A percentile compares a stretch with the other conserved stretches of the same genome.
phyloP scores from a whole-genome alignment of 2,329 filamentous ascomycete genomes.

The Phialophora expanda region DNA sequence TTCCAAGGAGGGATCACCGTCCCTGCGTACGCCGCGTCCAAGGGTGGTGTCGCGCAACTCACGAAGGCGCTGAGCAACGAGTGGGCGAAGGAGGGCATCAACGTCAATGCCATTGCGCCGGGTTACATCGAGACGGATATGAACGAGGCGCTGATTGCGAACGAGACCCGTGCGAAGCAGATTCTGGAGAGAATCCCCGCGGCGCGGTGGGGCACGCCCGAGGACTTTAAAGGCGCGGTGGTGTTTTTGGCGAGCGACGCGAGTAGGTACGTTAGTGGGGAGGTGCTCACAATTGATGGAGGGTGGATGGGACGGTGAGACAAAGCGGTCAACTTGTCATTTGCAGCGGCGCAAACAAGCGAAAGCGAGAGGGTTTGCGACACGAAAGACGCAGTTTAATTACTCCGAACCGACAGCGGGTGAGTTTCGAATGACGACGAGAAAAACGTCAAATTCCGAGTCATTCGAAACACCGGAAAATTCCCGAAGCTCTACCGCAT shows the following conservation, averaged over 20 bases:
- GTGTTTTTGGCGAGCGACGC: constrained; percentile 56
- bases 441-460: neutral
- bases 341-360: too few relatives aligned
- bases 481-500: neutral
- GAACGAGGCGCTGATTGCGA: constrained; percentile 80
- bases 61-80: constrained; percentile 87
- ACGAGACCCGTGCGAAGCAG: constrained; percentile 70
- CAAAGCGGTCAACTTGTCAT: neutral
- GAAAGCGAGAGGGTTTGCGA: too few relatives aligned
- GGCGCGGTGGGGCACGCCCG: constrained; percentile 75
- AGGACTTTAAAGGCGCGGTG: constrained; percentile 58
- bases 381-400: too few relatives aligned
- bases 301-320: constrained; percentile 38
- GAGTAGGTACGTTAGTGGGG: constrained; percentile 55
- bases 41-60: constrained; percentile 82
- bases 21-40: constrained; percentile 83
- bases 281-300: constrained; percentile 49
- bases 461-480: neutral
- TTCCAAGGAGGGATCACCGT: constrained; percentile 90
- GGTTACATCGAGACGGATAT: constrained; percentile 95
- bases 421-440: neutral
- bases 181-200: constrained; percentile 83
- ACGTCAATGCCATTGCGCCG: constrained; percentile 85
- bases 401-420: neutral
- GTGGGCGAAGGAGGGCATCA: constrained; percentile 79